phyloP scores from a whole-genome alignment of 108 stramenopile genomes.

The Pseudonitzschia delicatissima region DNA sequence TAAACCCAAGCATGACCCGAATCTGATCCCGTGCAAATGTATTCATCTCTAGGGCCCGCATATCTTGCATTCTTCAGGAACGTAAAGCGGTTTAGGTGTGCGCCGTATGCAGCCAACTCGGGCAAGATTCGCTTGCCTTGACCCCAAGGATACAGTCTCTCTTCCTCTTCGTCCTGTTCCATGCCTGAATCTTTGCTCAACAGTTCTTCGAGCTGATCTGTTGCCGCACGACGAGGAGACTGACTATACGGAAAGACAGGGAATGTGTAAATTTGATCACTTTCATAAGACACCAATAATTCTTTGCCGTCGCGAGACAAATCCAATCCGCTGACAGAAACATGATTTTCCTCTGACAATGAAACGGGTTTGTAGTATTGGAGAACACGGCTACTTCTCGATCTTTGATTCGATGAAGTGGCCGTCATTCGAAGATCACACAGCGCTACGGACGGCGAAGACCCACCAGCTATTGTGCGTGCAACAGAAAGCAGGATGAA shows the following conservation, averaged over 20 bases:
- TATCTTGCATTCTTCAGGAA: slow-evolving; percentile 78
- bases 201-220: slow-evolving; percentile 18
- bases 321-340: slow-evolving; percentile 79
- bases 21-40: slow-evolving; percentile 82
- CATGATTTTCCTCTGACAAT: slow-evolving; percentile 26
- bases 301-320: slow-evolving; percentile 63
- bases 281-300: slow-evolving; percentile 75
- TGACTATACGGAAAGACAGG: slow-evolving; percentile 53
- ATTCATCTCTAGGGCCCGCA: slow-evolving; percentile 80
- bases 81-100: slow-evolving; percentile 78
- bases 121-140: slow-evolving; percentile 21
- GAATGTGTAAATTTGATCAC: slow-evolving; percentile 84
- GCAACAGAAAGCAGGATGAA: background rate
- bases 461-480: slow-evolving; percentile 60
- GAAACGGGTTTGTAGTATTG: slow-evolving; percentile 52
- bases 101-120: slow-evolving; percentile 66
- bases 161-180: background rate
- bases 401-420: slow-evolving; percentile 5
- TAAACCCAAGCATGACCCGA: slow-evolving; percentile 79
- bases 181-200: background rate
- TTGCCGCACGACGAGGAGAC: slow-evolving; percentile 40
- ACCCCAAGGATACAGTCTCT: background rate
- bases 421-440: slow-evolving; percentile 79
- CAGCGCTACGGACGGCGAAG: slow-evolving; percentile 52
- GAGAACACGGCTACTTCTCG: slow-evolving; percentile 6